phyloP scores from a whole-genome alignment of 164 flowering plant species.

The Amborella trichopoda region DNA sequence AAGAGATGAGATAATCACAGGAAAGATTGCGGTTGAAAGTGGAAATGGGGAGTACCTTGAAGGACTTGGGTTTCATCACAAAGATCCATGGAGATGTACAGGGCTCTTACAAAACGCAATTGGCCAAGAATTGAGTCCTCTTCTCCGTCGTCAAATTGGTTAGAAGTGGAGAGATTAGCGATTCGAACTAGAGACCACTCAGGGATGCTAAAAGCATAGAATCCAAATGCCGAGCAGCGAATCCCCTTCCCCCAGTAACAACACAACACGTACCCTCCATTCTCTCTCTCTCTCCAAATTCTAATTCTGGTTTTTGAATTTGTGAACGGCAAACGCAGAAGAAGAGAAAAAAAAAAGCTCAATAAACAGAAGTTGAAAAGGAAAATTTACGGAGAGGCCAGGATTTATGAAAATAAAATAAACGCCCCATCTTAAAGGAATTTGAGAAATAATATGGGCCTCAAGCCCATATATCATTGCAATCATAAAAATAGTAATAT shows the following conservation, averaged over 20 bases:
- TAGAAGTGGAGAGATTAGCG: conserved; percentile 57
- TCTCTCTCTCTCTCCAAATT: conserved; percentile 1
- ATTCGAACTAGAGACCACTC: conserved; percentile 45
- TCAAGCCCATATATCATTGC: too few species aligned
- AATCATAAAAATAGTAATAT: too few species aligned
- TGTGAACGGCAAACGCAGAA: too few species aligned
- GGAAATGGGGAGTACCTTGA: conserved; percentile 31
- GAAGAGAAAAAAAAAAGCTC: too few species aligned
- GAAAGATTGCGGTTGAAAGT: too few species aligned
- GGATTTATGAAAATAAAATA: too few species aligned
- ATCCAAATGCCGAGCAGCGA: conserved; percentile 88
- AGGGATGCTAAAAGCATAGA: conserved; percentile 56
- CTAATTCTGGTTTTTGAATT: too few species aligned
- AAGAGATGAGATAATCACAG: too few species aligned
- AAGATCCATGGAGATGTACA: conserved; percentile 68
- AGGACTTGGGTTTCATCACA: conserved; percentile 63
- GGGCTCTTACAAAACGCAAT: conserved; percentile 47
- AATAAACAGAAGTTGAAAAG: too few species aligned
- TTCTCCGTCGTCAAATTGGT: conserved; percentile 52
- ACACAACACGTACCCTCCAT: conserved; percentile 61
- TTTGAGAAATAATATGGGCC: too few species aligned
- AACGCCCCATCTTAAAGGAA: too few species aligned
- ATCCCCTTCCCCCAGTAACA: conserved; percentile 95
- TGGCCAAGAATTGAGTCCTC: conserved; percentile 56
- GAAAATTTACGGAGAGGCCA: too few species aligned